Conservation (phyloP, 345 rosid genomes). For the Boechera divaricarpa region DNA sequence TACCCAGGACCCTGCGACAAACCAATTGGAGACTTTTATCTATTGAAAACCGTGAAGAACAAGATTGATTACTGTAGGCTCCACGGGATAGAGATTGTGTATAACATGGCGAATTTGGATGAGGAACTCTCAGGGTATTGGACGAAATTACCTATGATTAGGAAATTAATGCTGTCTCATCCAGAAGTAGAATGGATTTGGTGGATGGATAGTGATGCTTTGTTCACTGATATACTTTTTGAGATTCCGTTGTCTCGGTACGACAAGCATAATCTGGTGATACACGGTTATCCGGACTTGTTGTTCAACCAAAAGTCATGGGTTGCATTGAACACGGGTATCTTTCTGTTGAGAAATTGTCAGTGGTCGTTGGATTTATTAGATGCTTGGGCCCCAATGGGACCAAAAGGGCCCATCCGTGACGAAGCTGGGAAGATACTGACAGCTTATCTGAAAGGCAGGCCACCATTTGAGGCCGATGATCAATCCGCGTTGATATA, state of each 20-base stretch:
- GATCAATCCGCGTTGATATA: conserved; percentile 95
- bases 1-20: conserved; percentile 87
- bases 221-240: conserved; percentile 93
- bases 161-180: conserved; percentile 89
- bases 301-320: conserved; percentile 81
- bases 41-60: conserved; percentile 83
- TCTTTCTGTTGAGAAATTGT: conserved; percentile 86
- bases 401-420: conserved; percentile 80
- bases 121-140: conserved; percentile 87
- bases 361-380: conserved; percentile 97
- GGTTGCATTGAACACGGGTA: conserved; percentile 93
- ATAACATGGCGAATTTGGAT: conserved; percentile 92
- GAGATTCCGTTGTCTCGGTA: conserved; percentile 74
- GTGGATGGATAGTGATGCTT: conserved; percentile 99
- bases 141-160: conserved; percentile 91
- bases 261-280: conserved; percentile 68
- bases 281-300: conserved; percentile 93
- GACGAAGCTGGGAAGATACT: conserved; percentile 88
- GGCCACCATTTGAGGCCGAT: conserved; percentile 91
- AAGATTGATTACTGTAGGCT: conserved; percentile 97
- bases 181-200: conserved; percentile 97
- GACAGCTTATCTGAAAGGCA: conserved; percentile 83
- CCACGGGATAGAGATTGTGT: conserved; percentile 94
- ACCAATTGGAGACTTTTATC: conserved; percentile 82
- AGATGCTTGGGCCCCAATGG: conserved; percentile 96